Percentiles rank a stretch among this genome's conserved stretches.
Evolutionary conservation across 169 alveolate genomes (phyloP).

Genomic region (Cyclospora cayetanensis): DNA sequence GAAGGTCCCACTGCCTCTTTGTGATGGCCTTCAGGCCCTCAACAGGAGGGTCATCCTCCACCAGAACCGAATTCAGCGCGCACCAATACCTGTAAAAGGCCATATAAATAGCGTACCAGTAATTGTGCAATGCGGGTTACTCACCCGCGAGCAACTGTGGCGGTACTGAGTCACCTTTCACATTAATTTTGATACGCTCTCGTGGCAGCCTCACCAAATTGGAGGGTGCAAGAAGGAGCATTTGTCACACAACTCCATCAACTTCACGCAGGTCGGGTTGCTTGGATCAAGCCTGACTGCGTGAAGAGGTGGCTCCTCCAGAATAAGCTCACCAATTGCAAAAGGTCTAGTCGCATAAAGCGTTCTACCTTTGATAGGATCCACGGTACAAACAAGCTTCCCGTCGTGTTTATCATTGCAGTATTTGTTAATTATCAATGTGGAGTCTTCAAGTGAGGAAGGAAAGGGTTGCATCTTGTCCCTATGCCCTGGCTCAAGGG

Average conservation of each 20-base stretch:
- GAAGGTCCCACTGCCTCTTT: constrained; percentile 31
- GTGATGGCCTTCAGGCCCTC: constrained; percentile 34
- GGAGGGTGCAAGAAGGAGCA: constrained; percentile 26
- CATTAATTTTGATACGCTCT: neutral
- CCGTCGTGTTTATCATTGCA: constrained; percentile 40
- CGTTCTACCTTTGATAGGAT: constrained; percentile 42
- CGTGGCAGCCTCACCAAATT: constrained; percentile 33
- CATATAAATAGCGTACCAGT: neutral
- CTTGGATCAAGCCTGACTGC: constrained; percentile 58
- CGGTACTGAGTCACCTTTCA: neutral
- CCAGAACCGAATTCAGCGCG: constrained; percentile 61
- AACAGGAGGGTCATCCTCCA: constrained; percentile 25
- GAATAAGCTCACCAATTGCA: constrained; percentile 7
- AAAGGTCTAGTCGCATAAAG: neutral
- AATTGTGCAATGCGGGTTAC: neutral
- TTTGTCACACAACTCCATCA: constrained; percentile 1
- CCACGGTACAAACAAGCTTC: neutral
- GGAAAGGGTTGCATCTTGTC: too few relatives aligned
- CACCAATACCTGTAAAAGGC: constrained; percentile 66
- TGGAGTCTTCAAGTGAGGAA: neutral
- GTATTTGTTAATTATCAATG: constrained; percentile 30
- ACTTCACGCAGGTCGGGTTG: neutral
- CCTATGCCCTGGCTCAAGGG: too few relatives aligned
- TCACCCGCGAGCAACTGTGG: too few relatives aligned
- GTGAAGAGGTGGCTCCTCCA: constrained; percentile 67